A percentile compares a stretch with the other conserved stretches of the same genome.
phyloP scores from a whole-genome alignment of 2,329 filamentous ascomycete genomes.

The Colletotrichum godetiae region DNA sequence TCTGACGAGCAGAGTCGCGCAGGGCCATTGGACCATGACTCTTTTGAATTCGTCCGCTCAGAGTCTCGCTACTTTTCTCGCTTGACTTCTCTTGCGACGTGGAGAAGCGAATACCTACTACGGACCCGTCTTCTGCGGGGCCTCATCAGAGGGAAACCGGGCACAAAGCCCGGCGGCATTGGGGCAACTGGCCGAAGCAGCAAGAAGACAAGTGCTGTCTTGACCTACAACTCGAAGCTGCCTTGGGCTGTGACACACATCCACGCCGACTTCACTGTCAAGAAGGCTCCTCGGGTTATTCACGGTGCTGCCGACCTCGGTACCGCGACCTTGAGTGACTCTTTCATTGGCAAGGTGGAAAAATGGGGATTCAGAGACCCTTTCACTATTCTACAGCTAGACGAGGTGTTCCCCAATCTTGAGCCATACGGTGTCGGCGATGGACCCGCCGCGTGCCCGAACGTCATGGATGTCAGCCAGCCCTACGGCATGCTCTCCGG shows the following conservation, averaged over 20 bases:
- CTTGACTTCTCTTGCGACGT: constrained; percentile 86
- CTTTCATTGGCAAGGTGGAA: constrained; percentile 78
- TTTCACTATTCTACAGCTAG: constrained; percentile 80
- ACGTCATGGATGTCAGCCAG: constrained; percentile 92
- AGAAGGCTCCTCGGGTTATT: constrained; percentile 81
- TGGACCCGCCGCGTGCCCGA: constrained; percentile 82
- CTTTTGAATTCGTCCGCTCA: constrained; percentile 69
- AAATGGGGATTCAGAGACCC: constrained; percentile 85
- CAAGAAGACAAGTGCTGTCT: constrained; percentile 77
- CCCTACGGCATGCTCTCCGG: constrained; percentile 85
- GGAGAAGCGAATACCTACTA: constrained; percentile 95
- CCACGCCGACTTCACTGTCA: constrained; percentile 78
- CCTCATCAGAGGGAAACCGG: constrained; percentile 83
- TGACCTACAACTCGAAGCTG: constrained; percentile 88
- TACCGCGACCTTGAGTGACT: constrained; percentile 84
- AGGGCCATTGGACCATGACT: constrained; percentile 56
- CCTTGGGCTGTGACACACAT: constrained; percentile 83
- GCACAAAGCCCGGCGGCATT: constrained; percentile 62
- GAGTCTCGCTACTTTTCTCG: constrained; percentile 85
- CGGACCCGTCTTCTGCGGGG: constrained; percentile 86
- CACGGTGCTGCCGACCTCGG: constrained; percentile 86
- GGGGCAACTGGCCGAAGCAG: constrained; percentile 63
- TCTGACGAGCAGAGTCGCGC: constrained; percentile 46
- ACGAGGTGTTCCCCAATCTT: constrained; percentile 80
- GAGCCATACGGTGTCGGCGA: constrained; percentile 82